Percentiles rank a stretch among this genome's conserved stretches.
These are phyloP conservation scores for Fusarium siculi DNA, from an alignment of 2,329 filamentous ascomycete genomes.

Conservation along the genomic window DNA sequence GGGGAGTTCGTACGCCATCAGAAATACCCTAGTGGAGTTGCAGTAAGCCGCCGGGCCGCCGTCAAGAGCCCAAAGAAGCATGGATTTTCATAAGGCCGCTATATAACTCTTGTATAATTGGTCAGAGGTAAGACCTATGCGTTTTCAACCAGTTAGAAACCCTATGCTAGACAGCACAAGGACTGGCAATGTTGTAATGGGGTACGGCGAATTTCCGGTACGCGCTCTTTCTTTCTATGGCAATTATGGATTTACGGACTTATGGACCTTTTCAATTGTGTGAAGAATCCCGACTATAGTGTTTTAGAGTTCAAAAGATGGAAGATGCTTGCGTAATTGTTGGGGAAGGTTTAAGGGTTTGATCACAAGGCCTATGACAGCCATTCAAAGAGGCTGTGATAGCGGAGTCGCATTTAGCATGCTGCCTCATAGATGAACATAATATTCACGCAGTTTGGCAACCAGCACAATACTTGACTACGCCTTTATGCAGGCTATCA, in stretches of 20 bases:
- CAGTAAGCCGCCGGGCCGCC: neutral
- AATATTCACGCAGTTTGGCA: too few relatives aligned
- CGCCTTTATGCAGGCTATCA: too few relatives aligned
- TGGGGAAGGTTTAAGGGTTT: neutral
- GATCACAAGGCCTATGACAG: neutral
- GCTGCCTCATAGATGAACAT: too few relatives aligned
- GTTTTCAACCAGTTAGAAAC: neutral
- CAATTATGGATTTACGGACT: neutral
- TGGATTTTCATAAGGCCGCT: rapidly evolving
- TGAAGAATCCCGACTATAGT: neutral
- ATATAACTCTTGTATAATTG: neutral
- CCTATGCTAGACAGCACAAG: neutral
- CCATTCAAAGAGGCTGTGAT: too few relatives aligned
- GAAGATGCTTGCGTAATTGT: neutral
- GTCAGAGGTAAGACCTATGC: rapidly evolving
- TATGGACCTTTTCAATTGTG: neutral
- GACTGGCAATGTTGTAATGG: neutral
- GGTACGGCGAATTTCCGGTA: neutral
- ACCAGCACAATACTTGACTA: too few relatives aligned
- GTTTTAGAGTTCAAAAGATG: neutral
- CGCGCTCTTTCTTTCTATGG: neutral
- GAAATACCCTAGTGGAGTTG: neutral
- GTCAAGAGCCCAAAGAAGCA: neutral
- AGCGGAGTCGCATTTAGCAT: too few relatives aligned
- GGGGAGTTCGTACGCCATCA: neutral